phyloP scores from a whole-genome alignment of 2,329 filamentous ascomycete species.

The Celoporthe dispersa region DNA sequence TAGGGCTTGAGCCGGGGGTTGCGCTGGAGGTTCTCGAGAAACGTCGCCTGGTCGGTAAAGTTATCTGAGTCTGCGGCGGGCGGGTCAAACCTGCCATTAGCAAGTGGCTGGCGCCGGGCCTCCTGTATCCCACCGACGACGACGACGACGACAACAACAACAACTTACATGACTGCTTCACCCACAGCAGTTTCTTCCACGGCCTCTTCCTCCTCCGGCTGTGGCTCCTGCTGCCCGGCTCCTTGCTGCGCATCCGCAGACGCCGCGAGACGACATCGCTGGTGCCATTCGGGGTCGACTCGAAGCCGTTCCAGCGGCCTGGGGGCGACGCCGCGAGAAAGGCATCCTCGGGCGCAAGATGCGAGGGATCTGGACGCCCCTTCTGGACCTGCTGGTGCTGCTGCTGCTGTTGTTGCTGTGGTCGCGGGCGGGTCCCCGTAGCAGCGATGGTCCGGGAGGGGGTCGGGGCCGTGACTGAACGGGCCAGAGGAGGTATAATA shows the following conservation, averaged over 20 bases:
- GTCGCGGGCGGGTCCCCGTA: not conserved
- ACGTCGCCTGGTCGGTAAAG: constrained; percentile 96
- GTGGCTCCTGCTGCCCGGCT: constrained; percentile 61
- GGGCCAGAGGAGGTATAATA: constrained; percentile 40
- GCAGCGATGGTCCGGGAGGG: constrained; percentile 32
- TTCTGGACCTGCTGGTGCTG: constrained; percentile 11
- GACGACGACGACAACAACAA: too few species aligned
- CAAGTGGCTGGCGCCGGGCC: constrained; percentile 7
- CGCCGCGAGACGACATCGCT: constrained; percentile 43
- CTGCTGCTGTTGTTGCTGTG: not conserved
- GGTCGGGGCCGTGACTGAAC: constrained; percentile 47
- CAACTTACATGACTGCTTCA: constrained; percentile 84
- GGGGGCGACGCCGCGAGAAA: constrained; percentile 68
- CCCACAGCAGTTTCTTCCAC: constrained; percentile 98
- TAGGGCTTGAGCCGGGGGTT: constrained; percentile 94
- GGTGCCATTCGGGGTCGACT: constrained; percentile 31
- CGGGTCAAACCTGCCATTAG: constrained; percentile 1
- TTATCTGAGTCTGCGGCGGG: constrained; percentile 81
- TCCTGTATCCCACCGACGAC: too few species aligned
- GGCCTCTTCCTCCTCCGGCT: constrained; percentile 71
- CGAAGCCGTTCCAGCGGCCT: constrained; percentile 51
- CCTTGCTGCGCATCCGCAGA: constrained; percentile 50
- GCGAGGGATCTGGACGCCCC: constrained; percentile 62
- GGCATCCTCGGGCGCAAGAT: constrained; percentile 84
- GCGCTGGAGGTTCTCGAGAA: constrained; percentile 91